Base-by-base conservation (phyloP, 768 basidiomycete species). In the Udeniomyces megalosporus region DNA sequence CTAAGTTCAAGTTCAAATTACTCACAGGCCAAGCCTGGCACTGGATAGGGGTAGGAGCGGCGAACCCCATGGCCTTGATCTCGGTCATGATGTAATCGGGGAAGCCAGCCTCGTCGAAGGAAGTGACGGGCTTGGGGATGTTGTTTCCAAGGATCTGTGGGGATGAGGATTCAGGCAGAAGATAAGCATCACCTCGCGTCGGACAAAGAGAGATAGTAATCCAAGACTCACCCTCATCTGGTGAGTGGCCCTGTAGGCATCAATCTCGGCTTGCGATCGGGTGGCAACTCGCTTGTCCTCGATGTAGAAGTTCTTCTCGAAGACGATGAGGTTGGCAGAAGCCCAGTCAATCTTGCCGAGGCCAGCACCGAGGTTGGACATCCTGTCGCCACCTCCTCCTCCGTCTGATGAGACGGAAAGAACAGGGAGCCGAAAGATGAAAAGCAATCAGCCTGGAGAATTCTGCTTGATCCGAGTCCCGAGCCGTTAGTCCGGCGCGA, bases 51-150 rank as follows among this genome's bases (percentile, higher is more conserved):
- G 93, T 91, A 0, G 95, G 95, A 1, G 80, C 72, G 31, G 82
- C 74, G 76, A 99, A 99, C 34, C 95, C 95, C 76, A 95, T 90
- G 11, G 88, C 87, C 64, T 81, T 84, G 74, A 99, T 92, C 55
- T 93, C 88, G 57, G 81, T 76, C 84, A 96, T 83, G 65, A 99
- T 81, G 75, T 97, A 97, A 69, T 93, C 89, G 11, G 95, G 95
- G 76, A 97, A 96, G 53, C 86, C 91, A 69, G 83, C 82, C 76
- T 99, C 93, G 59, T 96, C 91, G 72, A 99, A 99, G 45, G 82
- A 80, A 55, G 83, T 82, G 61, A 97, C 83, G 20, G 95, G 95
- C 70, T 89, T 80, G 31, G 95, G 92, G 15, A 97, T 82, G 69
- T 80, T 78, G 55, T 81, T 82, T 34, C 95, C 95, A 80, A 89